Base-by-base conservation (phyloP, 2,329 filamentous ascomycete genomes). In the Penicillium decumbens region DNA sequence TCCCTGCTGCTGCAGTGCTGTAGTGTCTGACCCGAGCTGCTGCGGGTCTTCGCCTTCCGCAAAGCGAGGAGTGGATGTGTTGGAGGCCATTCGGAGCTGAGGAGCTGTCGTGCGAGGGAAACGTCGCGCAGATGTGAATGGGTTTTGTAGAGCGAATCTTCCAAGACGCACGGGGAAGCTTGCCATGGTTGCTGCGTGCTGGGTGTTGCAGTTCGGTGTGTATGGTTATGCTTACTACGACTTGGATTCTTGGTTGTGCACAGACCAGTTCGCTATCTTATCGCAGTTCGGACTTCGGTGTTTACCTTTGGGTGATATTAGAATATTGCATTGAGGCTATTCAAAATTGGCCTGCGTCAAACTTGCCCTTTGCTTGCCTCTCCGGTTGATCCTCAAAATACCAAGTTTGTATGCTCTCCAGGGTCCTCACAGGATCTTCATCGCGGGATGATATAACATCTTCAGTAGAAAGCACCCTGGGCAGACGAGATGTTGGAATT, bases 21-120 rank as follows among this genome's bases (percentile, higher is more conserved):
- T 46, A 33, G 66, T 53, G 8, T 56, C 59, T 2, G 55, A 48
- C 30, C 50, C 57, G 12, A 65, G 49, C 45, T 64, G 59, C 12
- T 54, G 58, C n/a, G 51, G 42, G 44, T 70, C 56, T 41, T 61
- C 58, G 3, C 64, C 64, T 41, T 65, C 61, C 13, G 67, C 63
- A 41, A 68, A 67, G 20, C 56, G 55, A 25, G 60, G 58, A 24
- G 55, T 51, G 15, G 54, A 49, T 8, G 48, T 54, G 23, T 46
- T 56, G n/a, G 61, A 62, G 18, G 56, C 41, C 51, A 56, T 59
- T 49, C 52, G 53, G 41, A 47, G 15, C 29, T 33, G 41, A 37
- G 15, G 41, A 35, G 46, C 27, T 8, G 33, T 23, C n/a, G 40
- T 24, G 24, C 28, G n/a, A 10, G 15, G 42, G 32, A 45, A 35